These are phyloP conservation scores for Schizothecium vesticola DNA, from an alignment of 495 filamentous ascomycete genomes.

Conservation along the genomic window DNA sequence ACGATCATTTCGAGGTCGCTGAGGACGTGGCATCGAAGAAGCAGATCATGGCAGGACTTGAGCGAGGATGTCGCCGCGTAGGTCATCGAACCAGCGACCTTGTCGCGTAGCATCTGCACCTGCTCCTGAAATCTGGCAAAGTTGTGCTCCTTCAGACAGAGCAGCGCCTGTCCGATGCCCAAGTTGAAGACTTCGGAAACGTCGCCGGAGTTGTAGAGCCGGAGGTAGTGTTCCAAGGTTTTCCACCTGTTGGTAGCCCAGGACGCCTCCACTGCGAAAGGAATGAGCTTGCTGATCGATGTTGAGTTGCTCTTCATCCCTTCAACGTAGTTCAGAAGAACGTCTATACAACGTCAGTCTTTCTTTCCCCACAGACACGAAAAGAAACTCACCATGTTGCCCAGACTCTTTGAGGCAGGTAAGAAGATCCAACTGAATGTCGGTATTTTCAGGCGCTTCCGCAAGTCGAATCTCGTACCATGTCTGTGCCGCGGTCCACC, in stretches of 20 bases:
- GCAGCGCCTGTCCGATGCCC: slow-evolving; percentile 66
- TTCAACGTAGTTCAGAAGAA: slow-evolving; percentile 78
- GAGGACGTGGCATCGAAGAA: slow-evolving; percentile 81
- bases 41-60: slow-evolving; percentile 69
- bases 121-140: slow-evolving; percentile 50
- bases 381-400: slow-evolving; percentile 61
- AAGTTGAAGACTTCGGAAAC: slow-evolving; percentile 74
- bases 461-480: slow-evolving; percentile 91
- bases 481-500: slow-evolving; percentile 95
- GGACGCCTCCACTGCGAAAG: slow-evolving; percentile 81
- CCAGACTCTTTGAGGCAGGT: slow-evolving; percentile 89
- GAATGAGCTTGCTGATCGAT: slow-evolving; percentile 55
- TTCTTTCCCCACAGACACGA: background rate
- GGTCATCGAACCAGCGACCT: slow-evolving; percentile 67
- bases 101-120: slow-evolving; percentile 60
- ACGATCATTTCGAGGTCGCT: slow-evolving; percentile 81
- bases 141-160: slow-evolving; percentile 55
- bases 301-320: slow-evolving; percentile 55
- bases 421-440: slow-evolving; percentile 76
- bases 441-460: slow-evolving; percentile 67
- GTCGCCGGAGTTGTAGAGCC: slow-evolving; percentile 41
- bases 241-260: slow-evolving; percentile 84
- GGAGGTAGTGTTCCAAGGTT: slow-evolving; percentile 64
- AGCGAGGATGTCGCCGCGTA: slow-evolving; percentile 70
- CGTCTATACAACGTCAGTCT: slow-evolving; percentile 50